Evolutionary conservation across 768 basidiomycete species (phyloP).

Genomic region (Boletus rubroflammeus): DNA sequence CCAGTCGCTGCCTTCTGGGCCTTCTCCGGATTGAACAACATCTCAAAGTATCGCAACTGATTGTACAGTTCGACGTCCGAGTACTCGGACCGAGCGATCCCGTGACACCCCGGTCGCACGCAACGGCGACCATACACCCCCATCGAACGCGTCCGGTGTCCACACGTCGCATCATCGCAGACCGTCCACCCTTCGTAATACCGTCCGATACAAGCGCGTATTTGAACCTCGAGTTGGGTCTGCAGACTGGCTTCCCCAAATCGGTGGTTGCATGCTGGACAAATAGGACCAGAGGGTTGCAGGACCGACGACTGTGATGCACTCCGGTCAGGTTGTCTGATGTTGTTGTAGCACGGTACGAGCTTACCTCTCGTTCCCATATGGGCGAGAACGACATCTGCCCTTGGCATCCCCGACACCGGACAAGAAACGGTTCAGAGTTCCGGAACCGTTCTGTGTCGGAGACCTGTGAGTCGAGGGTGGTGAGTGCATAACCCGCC

Average conservation of each 20-base stretch:
- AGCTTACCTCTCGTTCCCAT: slow-evolving; percentile 54
- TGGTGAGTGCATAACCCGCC: slow-evolving; percentile 61
- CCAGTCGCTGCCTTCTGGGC: slow-evolving; percentile 52
- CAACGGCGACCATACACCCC: slow-evolving; percentile 87
- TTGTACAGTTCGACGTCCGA: slow-evolving; percentile 82
- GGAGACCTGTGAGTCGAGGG: slow-evolving; percentile 85
- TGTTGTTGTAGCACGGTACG: background rate
- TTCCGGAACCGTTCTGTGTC: slow-evolving; percentile 87
- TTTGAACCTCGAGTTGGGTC: slow-evolving; percentile 83
- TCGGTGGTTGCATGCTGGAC: slow-evolving; percentile 58
- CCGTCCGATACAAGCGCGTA: slow-evolving; percentile 67
- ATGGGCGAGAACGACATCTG: slow-evolving; percentile 57
- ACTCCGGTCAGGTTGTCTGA: background rate
- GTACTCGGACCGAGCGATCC: slow-evolving; percentile 50
- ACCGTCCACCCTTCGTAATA: slow-evolving; percentile 90
- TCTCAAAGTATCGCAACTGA: slow-evolving; percentile 80
- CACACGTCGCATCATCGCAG: slow-evolving; percentile 85
- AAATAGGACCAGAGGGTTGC: slow-evolving; percentile 59
- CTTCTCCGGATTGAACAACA: slow-evolving; percentile 72
- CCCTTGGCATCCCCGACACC: slow-evolving; percentile 72
- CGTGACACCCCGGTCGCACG: slow-evolving; percentile 37
- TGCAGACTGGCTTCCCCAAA: slow-evolving; percentile 63
- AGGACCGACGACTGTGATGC: slow-evolving; percentile 60
- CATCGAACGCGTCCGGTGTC: slow-evolving; percentile 87
- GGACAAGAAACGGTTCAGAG: slow-evolving; percentile 62